These are phyloP conservation scores for Phytophthora sansomeana DNA, from an alignment of 352 stramenopile genomes.

Conservation along the genomic window DNA sequence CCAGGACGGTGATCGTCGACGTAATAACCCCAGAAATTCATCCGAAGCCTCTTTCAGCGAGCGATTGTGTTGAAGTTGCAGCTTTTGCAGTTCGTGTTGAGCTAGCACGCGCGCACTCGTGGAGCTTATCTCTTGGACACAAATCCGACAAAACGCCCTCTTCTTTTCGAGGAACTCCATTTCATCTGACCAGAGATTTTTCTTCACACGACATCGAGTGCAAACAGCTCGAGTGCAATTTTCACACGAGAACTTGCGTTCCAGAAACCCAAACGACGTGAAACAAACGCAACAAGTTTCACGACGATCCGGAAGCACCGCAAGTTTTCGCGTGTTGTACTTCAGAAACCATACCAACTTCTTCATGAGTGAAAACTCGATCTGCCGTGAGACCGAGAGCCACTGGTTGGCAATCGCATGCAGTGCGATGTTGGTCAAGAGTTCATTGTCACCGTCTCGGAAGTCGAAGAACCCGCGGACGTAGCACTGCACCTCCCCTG, in stretches of 20 bases:
- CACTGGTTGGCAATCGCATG: slow-evolving; percentile 29
- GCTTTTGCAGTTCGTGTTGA: too few species aligned
- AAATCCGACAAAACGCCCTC: too few species aligned
- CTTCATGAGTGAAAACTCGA: not conserved
- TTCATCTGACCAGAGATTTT: not conserved
- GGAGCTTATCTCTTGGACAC: too few species aligned
- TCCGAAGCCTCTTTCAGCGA: too few species aligned
- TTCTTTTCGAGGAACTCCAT: not conserved
- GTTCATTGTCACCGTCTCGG: slow-evolving; percentile 16
- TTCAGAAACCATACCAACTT: not conserved
- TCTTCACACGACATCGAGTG: not conserved
- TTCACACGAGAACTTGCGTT: not conserved
- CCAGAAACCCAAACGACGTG: not conserved
- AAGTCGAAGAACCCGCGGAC: slow-evolving; percentile 47
- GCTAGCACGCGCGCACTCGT: too few species aligned
- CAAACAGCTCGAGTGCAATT: not conserved
- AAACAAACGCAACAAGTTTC: not conserved
- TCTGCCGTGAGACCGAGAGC: not conserved
- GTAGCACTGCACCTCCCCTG: slow-evolving; percentile 35
- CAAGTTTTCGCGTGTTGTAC: not conserved
- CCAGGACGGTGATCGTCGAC: too few species aligned
- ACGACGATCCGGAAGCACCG: not conserved
- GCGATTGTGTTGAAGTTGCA: too few species aligned
- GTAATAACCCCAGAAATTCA: too few species aligned
- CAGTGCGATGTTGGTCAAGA: slow-evolving; percentile 24